Percentiles rank a stretch among this genome's conserved stretches.
Conservation (phyloP, 805 yeast species). For the Cyberlindnera saturnus region DNA sequence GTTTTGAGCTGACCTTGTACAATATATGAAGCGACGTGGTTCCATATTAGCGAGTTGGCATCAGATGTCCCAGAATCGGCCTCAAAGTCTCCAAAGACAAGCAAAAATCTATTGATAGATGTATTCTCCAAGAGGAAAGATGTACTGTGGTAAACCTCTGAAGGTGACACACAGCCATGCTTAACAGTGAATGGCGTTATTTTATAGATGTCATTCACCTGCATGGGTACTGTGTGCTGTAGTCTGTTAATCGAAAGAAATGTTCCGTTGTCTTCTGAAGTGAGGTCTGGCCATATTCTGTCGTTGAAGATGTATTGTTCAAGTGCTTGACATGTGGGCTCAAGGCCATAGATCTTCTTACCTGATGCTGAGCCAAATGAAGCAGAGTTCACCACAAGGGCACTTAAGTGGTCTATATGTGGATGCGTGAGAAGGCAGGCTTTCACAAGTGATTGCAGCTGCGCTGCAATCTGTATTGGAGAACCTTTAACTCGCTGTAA, state of each 20-base stretch:
- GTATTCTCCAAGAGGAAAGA: conserved; percentile 50
- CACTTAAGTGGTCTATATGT: conserved; percentile 76
- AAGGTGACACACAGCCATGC: conserved; percentile 32
- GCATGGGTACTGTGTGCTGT: background rate
- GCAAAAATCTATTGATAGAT: conserved; percentile 30
- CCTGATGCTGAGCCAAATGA: conserved; percentile 29
- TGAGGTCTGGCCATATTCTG: conserved; percentile 69
- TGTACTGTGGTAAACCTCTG: conserved; percentile 33
- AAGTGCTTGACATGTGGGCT: conserved; percentile 46
- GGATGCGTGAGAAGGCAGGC: conserved; percentile 67
- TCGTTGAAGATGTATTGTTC: conserved; percentile 63
- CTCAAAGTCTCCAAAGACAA: conserved; percentile 84
- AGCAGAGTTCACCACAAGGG: conserved; percentile 68
- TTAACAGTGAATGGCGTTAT: conserved; percentile 33
- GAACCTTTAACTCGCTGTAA: conserved; percentile 4
- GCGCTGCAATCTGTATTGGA: conserved; percentile 27
- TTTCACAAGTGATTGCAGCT: conserved; percentile 31
- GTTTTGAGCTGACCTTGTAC: conserved; percentile 37
- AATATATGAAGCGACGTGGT: conserved; percentile 41
- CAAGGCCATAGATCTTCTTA: conserved; percentile 49
- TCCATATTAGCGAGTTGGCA: conserved; percentile 49
- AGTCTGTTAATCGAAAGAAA: background rate
- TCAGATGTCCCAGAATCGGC: conserved; percentile 44
- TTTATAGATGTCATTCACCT: conserved; percentile 9
- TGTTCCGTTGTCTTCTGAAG: conserved; percentile 15